phyloP scores from a whole-genome alignment of 495 filamentous ascomycete species.

The Endocarpon pusillum region DNA sequence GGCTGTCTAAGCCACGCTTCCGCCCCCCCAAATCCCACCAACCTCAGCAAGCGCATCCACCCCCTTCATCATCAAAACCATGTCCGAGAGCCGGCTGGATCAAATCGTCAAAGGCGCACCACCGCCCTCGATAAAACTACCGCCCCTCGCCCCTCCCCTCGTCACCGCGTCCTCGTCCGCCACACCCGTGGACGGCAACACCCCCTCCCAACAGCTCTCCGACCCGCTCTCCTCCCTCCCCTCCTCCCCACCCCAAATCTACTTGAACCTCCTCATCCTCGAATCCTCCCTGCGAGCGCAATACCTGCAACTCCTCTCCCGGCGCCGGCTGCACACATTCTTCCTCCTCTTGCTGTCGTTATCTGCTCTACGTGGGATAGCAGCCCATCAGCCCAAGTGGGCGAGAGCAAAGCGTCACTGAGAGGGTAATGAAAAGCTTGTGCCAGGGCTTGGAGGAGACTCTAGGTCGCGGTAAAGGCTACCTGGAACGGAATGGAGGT shows the following conservation, averaged over 20 bases:
- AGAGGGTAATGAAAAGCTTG: no score
- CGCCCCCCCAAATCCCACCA: not conserved
- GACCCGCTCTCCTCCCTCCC: slow-evolving; percentile 72
- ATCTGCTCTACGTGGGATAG: no score
- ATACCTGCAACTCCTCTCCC: slow-evolving; percentile 74
- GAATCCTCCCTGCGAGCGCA: slow-evolving; percentile 87
- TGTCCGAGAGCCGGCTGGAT: slow-evolving; percentile 51
- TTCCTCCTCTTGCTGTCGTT: slow-evolving; percentile 60
- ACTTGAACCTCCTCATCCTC: slow-evolving; percentile 92
- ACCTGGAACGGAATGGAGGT: no score
- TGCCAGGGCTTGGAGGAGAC: no score
- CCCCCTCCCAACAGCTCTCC: slow-evolving; percentile 27
- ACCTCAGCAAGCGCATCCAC: no score
- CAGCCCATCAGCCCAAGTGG: no score
- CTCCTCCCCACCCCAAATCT: slow-evolving; percentile 90
- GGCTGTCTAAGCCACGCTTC: not conserved
- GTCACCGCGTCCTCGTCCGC: slow-evolving; percentile 22
- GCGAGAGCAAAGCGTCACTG: no score
- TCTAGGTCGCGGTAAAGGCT: no score
- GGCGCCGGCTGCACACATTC: slow-evolving; percentile 87
- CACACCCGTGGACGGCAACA: slow-evolving; percentile 6
- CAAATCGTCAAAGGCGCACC: slow-evolving; percentile 77
- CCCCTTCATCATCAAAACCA: no score
- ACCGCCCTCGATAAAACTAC: slow-evolving; percentile 25
- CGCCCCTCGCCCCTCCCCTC: slow-evolving; percentile 17